Base-by-base conservation (phyloP, 345 rosid species). In the Populus euphratica region DNA sequence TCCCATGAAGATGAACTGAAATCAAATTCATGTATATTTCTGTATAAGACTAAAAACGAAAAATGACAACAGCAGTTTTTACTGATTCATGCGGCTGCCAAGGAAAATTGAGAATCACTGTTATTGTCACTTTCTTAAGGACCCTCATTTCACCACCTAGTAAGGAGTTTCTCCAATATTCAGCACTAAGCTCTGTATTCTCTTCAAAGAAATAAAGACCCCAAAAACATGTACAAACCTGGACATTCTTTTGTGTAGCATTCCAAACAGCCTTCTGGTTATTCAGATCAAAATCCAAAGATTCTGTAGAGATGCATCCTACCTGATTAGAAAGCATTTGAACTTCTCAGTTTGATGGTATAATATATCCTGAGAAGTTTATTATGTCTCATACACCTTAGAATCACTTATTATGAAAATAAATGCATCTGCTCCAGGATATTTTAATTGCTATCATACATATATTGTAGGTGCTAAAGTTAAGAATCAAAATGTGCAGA, bases 1-100 rank as follows among this genome's bases (percentile, higher is more conserved):
- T 68, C 83, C 87, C 88, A 85, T 79, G 83, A 92, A 86, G 80
- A 92, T 69, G 63, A 89, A 88, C 92, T 91, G 91, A 61, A 54
- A 74, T 81, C 35, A 73, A 43, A n/a, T 44, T 69, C 29, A 33
- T n/a, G 10, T 69, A 49, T 76, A 77, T 75, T 52, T 69, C 62
- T 35, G 10, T n/a, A 8, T 44, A 47, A 73, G 61, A 35, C n/a
- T 23, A 9, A 75, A 63, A 62, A 49, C 61, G 0, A 35, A 14
- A 68, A 36, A 64, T 16, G 20, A 47, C 73, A 77, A 43, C 64
- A 71, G 50, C 17, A 78, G 35, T 66, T 75, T 77, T 36, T 65
- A 71, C 82, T 68, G 74, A 68, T 52, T 20, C 62, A 49, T 69
- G n/a, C 21, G 43, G 41, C 69, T 18, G 41, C 43, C 27, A 70